Evolutionary conservation across 768 basidiomycete species (phyloP), one percentile per base, ranked within the genome.

Genomic region (Boletus insuetus): DNA sequence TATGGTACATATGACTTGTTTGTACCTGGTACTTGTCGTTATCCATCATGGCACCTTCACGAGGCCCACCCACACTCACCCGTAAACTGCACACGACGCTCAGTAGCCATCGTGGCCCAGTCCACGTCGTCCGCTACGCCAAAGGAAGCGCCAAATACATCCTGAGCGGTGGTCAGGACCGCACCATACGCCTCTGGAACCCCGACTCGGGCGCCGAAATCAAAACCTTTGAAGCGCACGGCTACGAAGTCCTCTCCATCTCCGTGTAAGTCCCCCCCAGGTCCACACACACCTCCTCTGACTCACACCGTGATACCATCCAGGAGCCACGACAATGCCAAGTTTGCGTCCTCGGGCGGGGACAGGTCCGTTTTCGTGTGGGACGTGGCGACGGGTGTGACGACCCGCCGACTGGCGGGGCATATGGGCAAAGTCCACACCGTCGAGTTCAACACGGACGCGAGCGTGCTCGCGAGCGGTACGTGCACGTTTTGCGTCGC

Each of bases 341-440:
- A 89, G 64, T 94, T 99, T 63, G 94, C 88, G 14, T 95, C 92
- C 4, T 91, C 88, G 22, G 96, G 96, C 32, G 96, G 96, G 7
- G 96, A 99, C 71, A 85, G 92, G 58, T 86, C 87, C 48, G 86
- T 97, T 1, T 97, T 97, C 62, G 72, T 97, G 22, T 98, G 96
- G 96, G 97, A 99, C 67, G 97, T 99, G 11, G 83, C 87, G 17
- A 83, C 89, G 32, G 96, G 92, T 13, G 80, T 84, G 43, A 93
- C 95, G 1, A 85, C 86, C 40, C 79, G 94, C 39, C 80, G 95
- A 52, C 78, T 97, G 56, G 74, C 89, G 17, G 97, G 94, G 0
- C 97, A 99, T 70, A 82, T 91, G 79, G 83, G 91, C 17, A 94
- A 93, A 68, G 89, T 98, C 46, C 86, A 94, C 73, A 79, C 81